Conservation (phyloP, 768 basidiomycete species). For the Krasilnikovozyma curviuscula region DNA sequence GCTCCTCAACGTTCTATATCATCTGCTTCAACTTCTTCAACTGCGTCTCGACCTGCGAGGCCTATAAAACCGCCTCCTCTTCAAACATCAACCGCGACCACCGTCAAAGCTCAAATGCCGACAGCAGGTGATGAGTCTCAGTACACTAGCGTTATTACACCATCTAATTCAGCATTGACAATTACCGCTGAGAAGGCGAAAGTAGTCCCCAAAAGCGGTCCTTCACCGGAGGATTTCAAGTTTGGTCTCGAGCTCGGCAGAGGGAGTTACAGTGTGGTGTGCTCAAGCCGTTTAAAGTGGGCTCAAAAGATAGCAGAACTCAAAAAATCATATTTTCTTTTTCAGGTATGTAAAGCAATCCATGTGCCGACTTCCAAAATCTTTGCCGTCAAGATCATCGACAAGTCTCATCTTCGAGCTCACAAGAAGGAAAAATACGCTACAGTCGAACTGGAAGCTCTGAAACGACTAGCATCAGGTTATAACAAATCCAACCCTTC, state of each 20-base stretch:
- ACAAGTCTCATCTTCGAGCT: constrained; percentile 55
- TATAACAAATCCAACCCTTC: too few relatives aligned
- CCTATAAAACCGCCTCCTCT: constrained; percentile 11
- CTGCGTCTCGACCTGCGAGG: constrained; percentile 10
- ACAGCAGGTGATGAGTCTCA: too few relatives aligned
- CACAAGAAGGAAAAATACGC: constrained; percentile 61
- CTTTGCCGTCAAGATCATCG: constrained; percentile 62
- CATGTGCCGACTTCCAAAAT: constrained; percentile 39
- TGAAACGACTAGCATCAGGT: constrained; percentile 31
- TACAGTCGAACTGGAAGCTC: constrained; percentile 58
- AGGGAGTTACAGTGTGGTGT: constrained; percentile 62
- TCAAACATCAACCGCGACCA: constrained; percentile 10
- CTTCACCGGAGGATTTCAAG: constrained; percentile 23
- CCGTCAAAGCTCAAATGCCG: too few relatives aligned
- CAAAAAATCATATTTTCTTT: not conserved
- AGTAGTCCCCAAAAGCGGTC: too few relatives aligned
- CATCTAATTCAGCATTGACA: too few relatives aligned
- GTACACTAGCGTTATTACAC: too few relatives aligned
- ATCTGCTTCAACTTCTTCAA: constrained; percentile 10
- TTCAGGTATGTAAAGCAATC: constrained; percentile 41
- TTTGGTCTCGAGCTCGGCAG: constrained; percentile 26
- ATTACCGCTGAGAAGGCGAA: too few relatives aligned
- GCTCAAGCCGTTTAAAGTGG: constrained; percentile 18
- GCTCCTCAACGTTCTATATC: constrained; percentile 8
- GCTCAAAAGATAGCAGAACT: not conserved